Evolutionary conservation across 1,284 basidiomycete genomes (phyloP), one percentile per base, ranked within the genome.

Genomic region (Ceraceosorus guamensis): DNA sequence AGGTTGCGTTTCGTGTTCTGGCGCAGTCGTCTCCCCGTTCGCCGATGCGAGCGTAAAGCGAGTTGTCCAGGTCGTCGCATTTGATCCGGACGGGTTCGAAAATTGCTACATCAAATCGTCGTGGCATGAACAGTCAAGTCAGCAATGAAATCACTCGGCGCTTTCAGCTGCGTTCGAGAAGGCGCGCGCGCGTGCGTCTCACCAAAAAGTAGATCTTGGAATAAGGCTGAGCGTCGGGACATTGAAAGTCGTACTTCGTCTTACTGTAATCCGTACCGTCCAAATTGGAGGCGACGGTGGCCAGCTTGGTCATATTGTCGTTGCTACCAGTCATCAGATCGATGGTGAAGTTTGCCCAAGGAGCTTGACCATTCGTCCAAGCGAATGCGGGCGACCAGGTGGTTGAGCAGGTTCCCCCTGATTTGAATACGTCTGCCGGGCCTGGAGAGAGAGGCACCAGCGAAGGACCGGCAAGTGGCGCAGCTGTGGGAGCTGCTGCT

Each of bases 241-340:
- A 90, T 16, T 81, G 71, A 71, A 81, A 88, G 37, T 77, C 74
- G 71, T 81, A 84, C 4, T 76, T 77, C 13, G 73, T 77, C 41
- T 77, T 75, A 30, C 59, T 56, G 41, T 68, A 65, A 32, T 79
- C 63, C 57, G 83, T 84, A 16, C 85, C 87, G 55, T 84, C 82
- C 16, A 82, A 74, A 6, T 80, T 73, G 4, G 78, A 84, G 6
- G 82, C 80, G 53, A 87, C 82, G 59, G 83, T 85, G 84, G 66
- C 83, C 56, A 89, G 69, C 66, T 82, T 81, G 50, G 83, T 76
- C 87, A 91, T 91, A 48, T 80, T 66, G 41, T 80, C 75, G 77
- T 91, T 90, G 66, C 80, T 75, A 5, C 88, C 88, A 0, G 85
- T 85, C 86, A 88, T 89, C 64, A 91, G 43, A 14, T 43, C 35